Percentiles rank a stretch among this genome's conserved stretches.
These are phyloP conservation scores for Naganishia antarctica DNA, from an alignment of 768 basidiomycete genomes.

Conservation along the genomic window DNA sequence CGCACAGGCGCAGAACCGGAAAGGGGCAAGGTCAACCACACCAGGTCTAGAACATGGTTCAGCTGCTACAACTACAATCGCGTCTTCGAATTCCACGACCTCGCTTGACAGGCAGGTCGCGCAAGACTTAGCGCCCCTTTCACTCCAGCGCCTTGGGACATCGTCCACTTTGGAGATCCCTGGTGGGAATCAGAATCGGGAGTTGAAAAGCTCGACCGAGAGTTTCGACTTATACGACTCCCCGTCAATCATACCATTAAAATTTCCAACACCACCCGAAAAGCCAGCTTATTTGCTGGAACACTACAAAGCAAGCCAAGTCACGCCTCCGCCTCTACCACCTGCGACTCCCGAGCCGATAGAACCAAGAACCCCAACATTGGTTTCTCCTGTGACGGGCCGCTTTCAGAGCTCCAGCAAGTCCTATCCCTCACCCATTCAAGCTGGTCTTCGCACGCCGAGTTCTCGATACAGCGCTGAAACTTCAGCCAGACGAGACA, in stretches of 20 bases:
- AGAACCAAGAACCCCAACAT: background rate
- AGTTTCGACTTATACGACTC: background rate
- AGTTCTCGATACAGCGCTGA: constrained; percentile 13
- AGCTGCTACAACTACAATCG: background rate
- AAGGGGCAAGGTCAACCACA: constrained; percentile 4
- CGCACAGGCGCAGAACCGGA: constrained; percentile 2
- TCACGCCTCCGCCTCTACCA: background rate
- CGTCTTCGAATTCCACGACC: background rate
- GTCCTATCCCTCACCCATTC: constrained; percentile 13
- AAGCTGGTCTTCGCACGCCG: constrained; percentile 15
- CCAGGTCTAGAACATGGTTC: background rate
- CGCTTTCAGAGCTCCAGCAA: background rate
- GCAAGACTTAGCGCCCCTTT: background rate
- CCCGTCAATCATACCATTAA: background rate
- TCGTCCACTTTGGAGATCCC: constrained; percentile 2
- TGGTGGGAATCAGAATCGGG: background rate
- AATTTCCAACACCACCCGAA: constrained; percentile 6
- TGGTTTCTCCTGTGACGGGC: background rate
- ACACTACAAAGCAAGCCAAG: background rate
- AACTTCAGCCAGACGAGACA: background rate
- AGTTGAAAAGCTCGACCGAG: background rate
- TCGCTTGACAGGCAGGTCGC: background rate
- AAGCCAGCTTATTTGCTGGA: background rate
- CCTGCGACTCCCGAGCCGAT: constrained; percentile 1
- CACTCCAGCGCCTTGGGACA: constrained; percentile 1